Conservation (phyloP, 495 filamentous ascomycete genomes). For the Trichocladium uniseriatum region DNA sequence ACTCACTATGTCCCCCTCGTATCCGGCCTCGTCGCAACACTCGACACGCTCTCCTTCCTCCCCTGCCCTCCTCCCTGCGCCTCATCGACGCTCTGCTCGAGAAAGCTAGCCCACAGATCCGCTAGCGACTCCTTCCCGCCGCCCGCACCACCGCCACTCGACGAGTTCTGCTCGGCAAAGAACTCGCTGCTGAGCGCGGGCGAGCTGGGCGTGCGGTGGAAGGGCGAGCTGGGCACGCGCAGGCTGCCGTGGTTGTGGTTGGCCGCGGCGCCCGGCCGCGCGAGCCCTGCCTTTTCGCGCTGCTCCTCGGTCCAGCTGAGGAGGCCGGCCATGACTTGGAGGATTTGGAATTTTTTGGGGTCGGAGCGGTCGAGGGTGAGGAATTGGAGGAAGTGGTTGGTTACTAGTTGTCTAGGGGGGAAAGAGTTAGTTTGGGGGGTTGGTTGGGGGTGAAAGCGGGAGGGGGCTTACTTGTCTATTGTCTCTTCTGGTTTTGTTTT, state of each 20-base stretch:
- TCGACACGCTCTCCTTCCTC: constrained; percentile 38
- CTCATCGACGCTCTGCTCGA: constrained; percentile 73
- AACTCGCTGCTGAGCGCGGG: constrained; percentile 66
- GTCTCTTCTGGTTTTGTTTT: constrained; percentile 94
- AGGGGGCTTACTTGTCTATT: constrained; percentile 69
- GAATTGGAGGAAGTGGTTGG: constrained; percentile 93
- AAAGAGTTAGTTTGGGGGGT: too few species aligned
- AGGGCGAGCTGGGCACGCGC: constrained; percentile 64
- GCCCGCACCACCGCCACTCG: constrained; percentile 18
- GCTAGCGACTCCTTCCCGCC: constrained; percentile 57
- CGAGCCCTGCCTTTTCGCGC: constrained; percentile 84
- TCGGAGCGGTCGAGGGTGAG: constrained; percentile 86
- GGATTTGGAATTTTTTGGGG: constrained; percentile 91
- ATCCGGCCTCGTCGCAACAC: constrained; percentile 24
- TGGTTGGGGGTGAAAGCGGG: constrained; percentile 16
- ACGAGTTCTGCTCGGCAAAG: constrained; percentile 50
- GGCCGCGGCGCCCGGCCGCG: constrained; percentile 53
- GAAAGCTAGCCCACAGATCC: constrained; percentile 84
- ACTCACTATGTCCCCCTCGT: constrained; percentile 12
- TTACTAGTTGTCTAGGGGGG: constrained; percentile 72
- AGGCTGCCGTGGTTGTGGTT: constrained; percentile 31
- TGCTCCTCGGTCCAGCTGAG: constrained; percentile 92
- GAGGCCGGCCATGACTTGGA: constrained; percentile 86
- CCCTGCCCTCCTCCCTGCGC: constrained; percentile 23
- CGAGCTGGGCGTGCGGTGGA: constrained; percentile 77